Evolutionary conservation across 257 asterid species (phyloP), one percentile per base, ranked within the genome.

Genomic region (Jacaranda mimosifolia): DNA sequence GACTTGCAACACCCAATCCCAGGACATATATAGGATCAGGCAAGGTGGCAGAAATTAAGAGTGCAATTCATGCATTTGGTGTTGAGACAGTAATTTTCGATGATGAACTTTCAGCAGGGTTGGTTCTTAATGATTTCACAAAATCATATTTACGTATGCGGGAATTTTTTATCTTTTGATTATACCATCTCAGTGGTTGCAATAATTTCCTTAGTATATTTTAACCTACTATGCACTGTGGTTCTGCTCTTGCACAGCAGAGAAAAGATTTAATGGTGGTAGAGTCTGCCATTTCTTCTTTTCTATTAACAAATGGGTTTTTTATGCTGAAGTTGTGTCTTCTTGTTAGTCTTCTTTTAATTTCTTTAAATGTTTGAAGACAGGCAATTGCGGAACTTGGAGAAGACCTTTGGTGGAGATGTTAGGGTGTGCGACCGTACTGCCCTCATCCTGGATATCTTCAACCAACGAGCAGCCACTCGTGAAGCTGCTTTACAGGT

Each of bases 41-140:
- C 52, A 96, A 96, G 88, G 98, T 93, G 82, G 88, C 90, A 39
- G 99, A 96, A 77, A 93, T 96, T 71, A 96, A 89, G 90, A 90
- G 85, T 68, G 97, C 98, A 3, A 89, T 96, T 86, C 85, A 87
- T 84, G 98, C 96, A 68, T 83, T 91, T 80, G 99, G 73, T 68
- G 91, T 86, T 51, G 98, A 93, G 90, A 91, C 98, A 19, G 97
- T 96, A 36, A 90, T 96, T 78, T 93, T 96, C 73, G 98, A 96
- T 65, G 99, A 96, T 71, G 99, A 96, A 70, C 98, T 96, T 79
- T 96, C 97, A 51, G 96, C 99, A 49, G 98, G 98, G 99, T 95
- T 71, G 53, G 94, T 86, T 78, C 77, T 74, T 55, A 9, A 38
- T 62, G 52, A 68, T 72, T 57, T 79, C 72, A 19, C 18, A 18